Conservation (phyloP, 208 protist genomes). For the Leishmania tropica region DNA sequence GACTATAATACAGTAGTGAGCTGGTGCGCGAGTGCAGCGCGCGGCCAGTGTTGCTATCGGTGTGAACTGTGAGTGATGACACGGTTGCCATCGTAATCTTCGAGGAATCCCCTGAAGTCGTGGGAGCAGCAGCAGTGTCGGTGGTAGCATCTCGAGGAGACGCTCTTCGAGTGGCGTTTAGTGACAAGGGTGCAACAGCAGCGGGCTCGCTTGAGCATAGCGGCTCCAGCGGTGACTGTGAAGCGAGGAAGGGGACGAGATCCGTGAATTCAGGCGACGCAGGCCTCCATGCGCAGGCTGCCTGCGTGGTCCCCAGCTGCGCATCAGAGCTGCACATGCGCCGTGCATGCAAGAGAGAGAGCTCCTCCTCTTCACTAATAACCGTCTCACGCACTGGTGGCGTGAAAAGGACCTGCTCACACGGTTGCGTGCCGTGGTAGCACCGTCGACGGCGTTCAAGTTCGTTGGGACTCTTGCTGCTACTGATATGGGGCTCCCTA, state of each 20-base stretch:
- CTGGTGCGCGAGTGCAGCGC: background rate
- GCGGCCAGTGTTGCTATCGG: background rate
- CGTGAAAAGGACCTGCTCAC: background rate
- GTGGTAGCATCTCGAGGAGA: background rate
- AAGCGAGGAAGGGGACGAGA: slow-evolving; percentile 7
- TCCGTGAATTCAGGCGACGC: slow-evolving; percentile 7
- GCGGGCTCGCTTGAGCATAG: background rate
- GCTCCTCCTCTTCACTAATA: slow-evolving; percentile 5
- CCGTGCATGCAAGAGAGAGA: slow-evolving; percentile 6
- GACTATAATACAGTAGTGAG: background rate
- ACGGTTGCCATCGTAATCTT: background rate
- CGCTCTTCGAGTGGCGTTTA: background rate
- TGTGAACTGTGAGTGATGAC: background rate
- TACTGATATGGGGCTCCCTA: background rate
- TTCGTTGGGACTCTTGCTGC: background rate
- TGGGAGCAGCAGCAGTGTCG: background rate
- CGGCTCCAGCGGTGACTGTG: slow-evolving; percentile 14
- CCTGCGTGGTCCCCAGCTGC: background rate
- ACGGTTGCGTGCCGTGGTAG: background rate
- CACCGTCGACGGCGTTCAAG: too few relatives aligned
- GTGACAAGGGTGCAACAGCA: background rate
- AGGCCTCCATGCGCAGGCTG: slow-evolving; percentile 2
- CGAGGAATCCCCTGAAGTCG: background rate
- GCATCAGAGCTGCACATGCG: background rate
- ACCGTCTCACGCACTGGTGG: background rate